phyloP scores from a whole-genome alignment of 768 basidiomycete species.

The Suillus spraguei region DNA sequence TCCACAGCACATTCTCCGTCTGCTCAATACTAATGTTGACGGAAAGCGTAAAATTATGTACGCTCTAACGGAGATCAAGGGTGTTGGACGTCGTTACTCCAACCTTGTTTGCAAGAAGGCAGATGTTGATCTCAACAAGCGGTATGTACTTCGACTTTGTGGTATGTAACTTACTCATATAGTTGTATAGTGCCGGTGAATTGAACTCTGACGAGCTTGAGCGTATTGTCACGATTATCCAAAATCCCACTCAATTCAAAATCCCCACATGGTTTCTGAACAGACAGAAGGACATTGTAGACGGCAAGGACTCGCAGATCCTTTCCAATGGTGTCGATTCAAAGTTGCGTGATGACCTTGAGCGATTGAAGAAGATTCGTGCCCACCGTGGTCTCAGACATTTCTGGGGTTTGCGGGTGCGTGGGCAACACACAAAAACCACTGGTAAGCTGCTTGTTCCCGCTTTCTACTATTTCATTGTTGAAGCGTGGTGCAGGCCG shows the following conservation, averaged over 20 bases:
- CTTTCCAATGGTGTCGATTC: conserved; percentile 97
- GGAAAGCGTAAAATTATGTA: conserved; percentile 99
- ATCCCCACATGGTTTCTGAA: conserved; percentile 99
- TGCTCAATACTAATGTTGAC: conserved; percentile 99
- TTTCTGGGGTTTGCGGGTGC: conserved; percentile 92
- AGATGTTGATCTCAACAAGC: conserved; percentile 97
- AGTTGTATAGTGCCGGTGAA: conserved; percentile 81
- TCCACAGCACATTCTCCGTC: conserved; percentile 94
- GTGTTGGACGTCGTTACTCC: conserved; percentile 98
- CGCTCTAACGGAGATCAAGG: conserved; percentile 99
- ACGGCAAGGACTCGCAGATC: conserved; percentile 96
- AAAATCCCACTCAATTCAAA: conserved; percentile 99
- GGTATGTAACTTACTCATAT: conserved; percentile 12
- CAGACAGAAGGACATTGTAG: conserved; percentile 97
- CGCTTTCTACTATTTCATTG: neutral
- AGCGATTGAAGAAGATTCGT: conserved; percentile 98
- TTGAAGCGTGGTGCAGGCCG: conserved; percentile 56
- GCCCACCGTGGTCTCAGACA: conserved; percentile 93
- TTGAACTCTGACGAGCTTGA: conserved; percentile 99
- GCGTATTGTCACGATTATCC: conserved; percentile 98
- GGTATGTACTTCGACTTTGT: conserved; percentile 55
- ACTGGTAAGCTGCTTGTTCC: conserved; percentile 60
- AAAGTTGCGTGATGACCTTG: conserved; percentile 96
- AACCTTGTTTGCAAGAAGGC: conserved; percentile 99
- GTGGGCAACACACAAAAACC: conserved; percentile 99